Base-by-base conservation (phyloP, 441 rosid species). In the Cnidoscolus chayamansa region DNA sequence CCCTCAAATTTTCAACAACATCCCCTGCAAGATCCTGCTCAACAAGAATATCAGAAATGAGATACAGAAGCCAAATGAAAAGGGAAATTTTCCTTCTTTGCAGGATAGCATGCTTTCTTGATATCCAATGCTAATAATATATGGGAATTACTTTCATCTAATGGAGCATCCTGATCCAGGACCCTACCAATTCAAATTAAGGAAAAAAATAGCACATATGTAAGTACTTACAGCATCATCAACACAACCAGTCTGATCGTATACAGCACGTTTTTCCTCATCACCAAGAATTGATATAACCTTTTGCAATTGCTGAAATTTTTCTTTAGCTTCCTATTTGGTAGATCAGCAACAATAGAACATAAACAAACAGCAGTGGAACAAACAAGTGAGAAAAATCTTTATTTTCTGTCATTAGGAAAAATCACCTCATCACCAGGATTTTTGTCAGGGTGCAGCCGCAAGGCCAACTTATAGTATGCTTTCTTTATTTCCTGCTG, bases 391-490 rank as follows among this genome's bases (percentile, higher is more conserved):
- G 20, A 55, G 6, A 17, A 60, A 35, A 40, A 3, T 40, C 7
- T 40, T 40, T 40, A 40, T 40, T 40, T 40, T 70, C 6, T 0
- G 16, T 20, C 56, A 37, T 35, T 32, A 60, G 50, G 40, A 10
- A 3, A 71, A 65, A 50, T 65, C n/a, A 92, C 96, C 94, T 88
- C 93, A 73, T 95, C 95, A 49, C 86, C 96, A 12, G 92, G 91
- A 81, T 92, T 94, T 78, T 94, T 94, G 78, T 94, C 99, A 49
- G 96, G 99, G 73, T 92, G 99, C 66, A 95, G 90, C 77, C 86
- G 80, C 83, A 93, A 72, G 17, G 98, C 98, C 81, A 93, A 77
- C 82, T 90, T 95, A 78, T 95, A 78, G 74, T 93, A 95, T 4
- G 99, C 94, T 80, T 87, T 93, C 88, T 87, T 90, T 66, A 95